Percentiles rank a stretch among this genome's conserved stretches.
These are phyloP conservation scores for Backusella psychrophila DNA, from an alignment of 192 early-diverging fungal genomes.

Conservation along the genomic window DNA sequence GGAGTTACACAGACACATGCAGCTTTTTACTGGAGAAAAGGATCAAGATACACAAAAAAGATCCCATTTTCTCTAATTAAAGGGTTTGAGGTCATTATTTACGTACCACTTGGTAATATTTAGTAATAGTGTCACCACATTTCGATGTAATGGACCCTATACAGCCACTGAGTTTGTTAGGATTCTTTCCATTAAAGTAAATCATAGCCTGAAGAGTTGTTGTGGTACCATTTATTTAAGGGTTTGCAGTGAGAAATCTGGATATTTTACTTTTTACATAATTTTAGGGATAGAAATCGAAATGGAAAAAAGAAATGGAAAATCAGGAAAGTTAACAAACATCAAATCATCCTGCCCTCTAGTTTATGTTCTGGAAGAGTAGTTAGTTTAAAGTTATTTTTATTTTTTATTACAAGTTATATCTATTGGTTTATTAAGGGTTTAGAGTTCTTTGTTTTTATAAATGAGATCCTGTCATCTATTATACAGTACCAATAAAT, in stretches of 20 bases:
- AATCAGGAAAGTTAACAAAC: neutral
- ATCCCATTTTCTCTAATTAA: neutral
- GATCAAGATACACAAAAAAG: neutral
- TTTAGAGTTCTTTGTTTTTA: neutral
- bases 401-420: neutral
- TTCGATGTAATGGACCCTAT: neutral
- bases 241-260: neutral
- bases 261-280: neutral
- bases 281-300: neutral
- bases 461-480: neutral
- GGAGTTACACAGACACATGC: neutral
- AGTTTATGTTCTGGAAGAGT: neutral
- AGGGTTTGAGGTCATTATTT: neutral
- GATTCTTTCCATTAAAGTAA: neutral
- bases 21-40: neutral
- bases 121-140: neutral
- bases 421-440: neutral
- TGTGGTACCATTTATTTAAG: neutral
- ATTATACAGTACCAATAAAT: neutral
- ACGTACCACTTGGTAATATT: neutral
- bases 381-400: neutral
- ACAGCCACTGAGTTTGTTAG: neutral
- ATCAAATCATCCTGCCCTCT: no score
- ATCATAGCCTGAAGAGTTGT: neutral
- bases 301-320: neutral